Evolutionary conservation across 352 stramenopile species (phyloP).

Genomic region (Pythium grandisporangium): DNA sequence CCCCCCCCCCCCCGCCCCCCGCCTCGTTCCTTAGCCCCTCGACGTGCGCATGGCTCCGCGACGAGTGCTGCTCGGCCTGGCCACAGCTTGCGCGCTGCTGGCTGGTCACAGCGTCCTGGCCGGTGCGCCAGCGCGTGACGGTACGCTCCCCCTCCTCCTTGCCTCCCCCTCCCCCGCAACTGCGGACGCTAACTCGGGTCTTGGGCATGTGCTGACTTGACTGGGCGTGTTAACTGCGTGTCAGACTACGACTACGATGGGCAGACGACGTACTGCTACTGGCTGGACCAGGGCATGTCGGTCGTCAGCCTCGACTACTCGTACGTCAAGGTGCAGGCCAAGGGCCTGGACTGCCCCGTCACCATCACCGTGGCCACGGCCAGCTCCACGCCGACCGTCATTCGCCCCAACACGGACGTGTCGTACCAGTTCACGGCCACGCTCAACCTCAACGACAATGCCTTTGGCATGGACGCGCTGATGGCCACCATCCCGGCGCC

Average conservation of each 20-base stretch:
- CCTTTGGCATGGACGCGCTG: slow-evolving; percentile 56
- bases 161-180: too few species aligned
- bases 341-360: slow-evolving; percentile 40
- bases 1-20: too few species aligned
- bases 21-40: too few species aligned
- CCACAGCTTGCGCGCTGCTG: slow-evolving; percentile 9
- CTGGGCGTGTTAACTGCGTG: neutral
- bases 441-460: slow-evolving; percentile 60
- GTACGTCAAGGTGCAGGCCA: slow-evolving; percentile 43
- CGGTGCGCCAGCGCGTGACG: slow-evolving; percentile 38
- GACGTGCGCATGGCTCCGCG: too few species aligned
- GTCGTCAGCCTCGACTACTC: slow-evolving; percentile 64
- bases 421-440: slow-evolving; percentile 70
- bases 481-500: slow-evolving; percentile 43
- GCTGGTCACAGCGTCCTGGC: slow-evolving; percentile 8
- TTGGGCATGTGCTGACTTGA: neutral
- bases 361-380: slow-evolving; percentile 38
- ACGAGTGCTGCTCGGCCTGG: neutral
- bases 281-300: slow-evolving; percentile 61
- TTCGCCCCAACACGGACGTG: slow-evolving; percentile 16
- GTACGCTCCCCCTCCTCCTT: slow-evolving; percentile 19
- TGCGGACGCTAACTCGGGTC: too few species aligned
- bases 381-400: slow-evolving; percentile 24
- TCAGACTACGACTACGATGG: slow-evolving; percentile 69
- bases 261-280: slow-evolving; percentile 77